Conservation (phyloP, 352 stramenopile genomes). For the Phytophthora tentaculata region DNA sequence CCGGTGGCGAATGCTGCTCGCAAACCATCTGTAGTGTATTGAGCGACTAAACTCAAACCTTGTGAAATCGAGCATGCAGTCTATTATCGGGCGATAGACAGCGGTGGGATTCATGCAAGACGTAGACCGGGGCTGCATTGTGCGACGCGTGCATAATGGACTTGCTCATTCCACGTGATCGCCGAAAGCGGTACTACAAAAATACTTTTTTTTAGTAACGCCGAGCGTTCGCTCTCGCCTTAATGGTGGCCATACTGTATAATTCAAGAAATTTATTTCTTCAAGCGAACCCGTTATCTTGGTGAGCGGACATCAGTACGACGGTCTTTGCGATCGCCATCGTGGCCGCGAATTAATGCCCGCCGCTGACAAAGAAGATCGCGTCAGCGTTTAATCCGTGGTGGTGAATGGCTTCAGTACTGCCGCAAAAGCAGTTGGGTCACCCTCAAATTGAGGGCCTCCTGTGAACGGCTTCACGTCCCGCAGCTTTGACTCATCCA, state of each 20-base stretch:
- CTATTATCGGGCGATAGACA: conserved; percentile 14
- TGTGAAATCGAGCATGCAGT: conserved; percentile 15
- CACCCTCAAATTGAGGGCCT: conserved; percentile 2
- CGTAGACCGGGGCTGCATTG: conserved; percentile 19
- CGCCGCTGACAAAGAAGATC: conserved; percentile 10
- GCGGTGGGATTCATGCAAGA: conserved; percentile 17
- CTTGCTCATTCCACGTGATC: conserved; percentile 15
- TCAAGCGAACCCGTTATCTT: conserved; percentile 1
- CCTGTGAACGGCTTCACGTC: conserved; percentile 2
- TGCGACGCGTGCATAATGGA: conserved; percentile 1
- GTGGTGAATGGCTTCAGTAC: background rate
- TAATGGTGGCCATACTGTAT: conserved; percentile 3
- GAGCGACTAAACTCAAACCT: conserved; percentile 8
- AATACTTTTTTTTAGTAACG: too few species aligned
- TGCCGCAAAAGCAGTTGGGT: conserved; percentile 29
- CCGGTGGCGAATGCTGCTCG: conserved; percentile 20
- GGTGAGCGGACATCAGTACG: conserved; percentile 1
- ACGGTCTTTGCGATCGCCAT: background rate
- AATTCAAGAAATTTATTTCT: too few species aligned
- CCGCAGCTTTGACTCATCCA: conserved; percentile 9
- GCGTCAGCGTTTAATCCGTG: conserved; percentile 11
- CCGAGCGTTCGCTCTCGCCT: conserved; percentile 5
- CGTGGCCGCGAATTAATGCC: conserved; percentile 3
- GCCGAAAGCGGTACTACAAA: too few species aligned
- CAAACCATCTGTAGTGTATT: conserved; percentile 24